Evolutionary conservation across 805 yeast genomes (phyloP).

Genomic region (Wickerhamiella galacta): DNA sequence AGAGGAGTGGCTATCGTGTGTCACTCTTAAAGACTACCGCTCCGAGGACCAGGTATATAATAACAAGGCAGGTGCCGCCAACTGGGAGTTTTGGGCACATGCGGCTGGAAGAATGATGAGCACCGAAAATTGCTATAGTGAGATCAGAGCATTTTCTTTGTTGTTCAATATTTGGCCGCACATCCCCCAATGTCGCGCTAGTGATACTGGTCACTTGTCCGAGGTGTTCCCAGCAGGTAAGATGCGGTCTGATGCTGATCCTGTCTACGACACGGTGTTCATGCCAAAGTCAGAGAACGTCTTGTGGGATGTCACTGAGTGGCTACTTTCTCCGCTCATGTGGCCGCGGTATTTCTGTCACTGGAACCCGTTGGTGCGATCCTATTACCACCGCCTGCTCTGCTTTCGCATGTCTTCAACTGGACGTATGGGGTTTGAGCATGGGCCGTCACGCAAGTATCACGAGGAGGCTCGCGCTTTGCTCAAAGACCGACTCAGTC

Average conservation of each 20-base stretch:
- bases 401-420: constrained; percentile 42
- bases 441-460: constrained; percentile 16
- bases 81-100: constrained; percentile 67
- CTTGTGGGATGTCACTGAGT: constrained; percentile 33
- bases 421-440: constrained; percentile 16
- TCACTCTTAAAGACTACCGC: constrained; percentile 17
- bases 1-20: constrained; percentile 25
- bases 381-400: constrained; percentile 47
- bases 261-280: background rate
- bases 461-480: constrained; percentile 15
- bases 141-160: constrained; percentile 46
- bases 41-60: constrained; percentile 15
- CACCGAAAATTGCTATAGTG: constrained; percentile 44
- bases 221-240: background rate
- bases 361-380: constrained; percentile 64
- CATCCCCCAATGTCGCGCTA: constrained; percentile 21
- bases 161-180: constrained; percentile 61
- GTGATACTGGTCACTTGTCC: too few relatives aligned
- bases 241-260: constrained; percentile 2
- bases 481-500: constrained; percentile 12
- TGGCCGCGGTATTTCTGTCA: constrained; percentile 53
- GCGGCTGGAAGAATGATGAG: constrained; percentile 41
- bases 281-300: constrained; percentile 22
- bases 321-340: constrained; percentile 33
- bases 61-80: constrained; percentile 23